A percentile compares a stretch with the other conserved stretches of the same genome.
Conservation (phyloP, 208 protist species). For the Jaenimonas drosophilae region DNA sequence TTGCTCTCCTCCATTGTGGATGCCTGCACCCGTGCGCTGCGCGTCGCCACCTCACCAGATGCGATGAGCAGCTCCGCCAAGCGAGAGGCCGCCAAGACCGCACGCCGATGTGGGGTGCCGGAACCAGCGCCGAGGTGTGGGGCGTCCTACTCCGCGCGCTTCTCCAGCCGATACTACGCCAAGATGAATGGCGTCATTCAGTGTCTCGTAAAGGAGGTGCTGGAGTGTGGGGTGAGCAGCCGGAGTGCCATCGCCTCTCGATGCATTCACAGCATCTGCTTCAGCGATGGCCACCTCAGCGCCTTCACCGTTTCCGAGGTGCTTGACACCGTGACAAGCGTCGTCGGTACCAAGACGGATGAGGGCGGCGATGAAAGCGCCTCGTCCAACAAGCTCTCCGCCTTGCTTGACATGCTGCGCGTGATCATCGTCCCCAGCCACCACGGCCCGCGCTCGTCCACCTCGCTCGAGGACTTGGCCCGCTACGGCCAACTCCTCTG, state of each 20-base stretch:
- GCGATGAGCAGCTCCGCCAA: too few relatives aligned
- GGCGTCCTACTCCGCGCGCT: slow-evolving; percentile 23
- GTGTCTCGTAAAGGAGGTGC: slow-evolving; percentile 37
- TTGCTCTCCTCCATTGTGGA: slow-evolving; percentile 8
- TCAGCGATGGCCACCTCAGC: slow-evolving; percentile 41
- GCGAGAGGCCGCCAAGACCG: too few relatives aligned
- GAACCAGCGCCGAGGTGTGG: too few relatives aligned
- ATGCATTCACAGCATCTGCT: slow-evolving; percentile 65
- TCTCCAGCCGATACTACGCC: slow-evolving; percentile 67
- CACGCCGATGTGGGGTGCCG: too few relatives aligned
- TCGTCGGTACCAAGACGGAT: too few relatives aligned
- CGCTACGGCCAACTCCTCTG: slow-evolving; percentile 58
- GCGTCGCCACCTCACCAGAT: too few relatives aligned
- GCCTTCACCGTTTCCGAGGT: slow-evolving; percentile 64
- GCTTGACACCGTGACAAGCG: slow-evolving; percentile 45
- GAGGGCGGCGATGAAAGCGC: too few relatives aligned
- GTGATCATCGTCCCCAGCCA: slow-evolving; percentile 31
- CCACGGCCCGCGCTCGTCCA: slow-evolving; percentile 1
- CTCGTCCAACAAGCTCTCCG: too few relatives aligned
- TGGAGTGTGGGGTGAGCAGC: slow-evolving; percentile 18
- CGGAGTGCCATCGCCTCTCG: slow-evolving; percentile 40
- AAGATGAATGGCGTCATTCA: slow-evolving; percentile 32
- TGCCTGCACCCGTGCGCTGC: too few relatives aligned
- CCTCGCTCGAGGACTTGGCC: slow-evolving; percentile 22
- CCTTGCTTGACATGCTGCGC: slow-evolving; percentile 34